Evolutionary conservation across 1,284 basidiomycete species (phyloP), one percentile per base, ranked within the genome.

Genomic region (Lentinula novae-zelandiae): DNA sequence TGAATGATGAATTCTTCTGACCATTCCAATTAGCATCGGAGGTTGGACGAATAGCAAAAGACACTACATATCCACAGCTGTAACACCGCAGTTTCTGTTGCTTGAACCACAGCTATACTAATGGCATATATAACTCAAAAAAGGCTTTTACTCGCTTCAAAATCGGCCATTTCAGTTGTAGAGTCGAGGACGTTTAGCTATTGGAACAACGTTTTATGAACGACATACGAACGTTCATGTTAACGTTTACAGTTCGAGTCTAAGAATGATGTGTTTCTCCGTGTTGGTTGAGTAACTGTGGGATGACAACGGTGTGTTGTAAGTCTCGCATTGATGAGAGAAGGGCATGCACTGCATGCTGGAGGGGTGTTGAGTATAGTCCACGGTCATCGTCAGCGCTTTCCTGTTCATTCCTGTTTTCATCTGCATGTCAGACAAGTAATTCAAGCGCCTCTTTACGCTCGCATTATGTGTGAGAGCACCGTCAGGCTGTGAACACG

Each of bases 51-150:
- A 56, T 56, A 56, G 54, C 42, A 46, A 56, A 56, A 56, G 39
- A 13, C 13, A 36, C 31, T 36, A 53, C 51, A 34, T 17, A 10
- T 22, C 44, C 20, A 42, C 44, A 42, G 53, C 53, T 54, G 53
- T 54, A 54, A 54, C 22, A 12, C 36, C 53, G 36, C 53, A 42
- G 20, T 40, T 20, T 20, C 36, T 38, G 12, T 38, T 38, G 4
- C 36, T 38, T 10, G 36, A 31, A 12, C 39, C 20, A 5, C 38
- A 27, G 17, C 22, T 22, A 5, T 6, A 44, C 4, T 8, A 42
- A 39, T 39, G 48, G 54, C 54, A 33, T 46, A 40, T 54, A 42
- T 42, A 42, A 33, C 53, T 54, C 53, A 54, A 33, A n/a, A 54
- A 34, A 46, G 38, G 39, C 53, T 44, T 31, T 31, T 44, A n/a